Evolutionary conservation across 2,329 filamentous ascomycete genomes (phyloP), one percentile per base, ranked within the genome.

Genomic region (Fusarium sublunatum): DNA sequence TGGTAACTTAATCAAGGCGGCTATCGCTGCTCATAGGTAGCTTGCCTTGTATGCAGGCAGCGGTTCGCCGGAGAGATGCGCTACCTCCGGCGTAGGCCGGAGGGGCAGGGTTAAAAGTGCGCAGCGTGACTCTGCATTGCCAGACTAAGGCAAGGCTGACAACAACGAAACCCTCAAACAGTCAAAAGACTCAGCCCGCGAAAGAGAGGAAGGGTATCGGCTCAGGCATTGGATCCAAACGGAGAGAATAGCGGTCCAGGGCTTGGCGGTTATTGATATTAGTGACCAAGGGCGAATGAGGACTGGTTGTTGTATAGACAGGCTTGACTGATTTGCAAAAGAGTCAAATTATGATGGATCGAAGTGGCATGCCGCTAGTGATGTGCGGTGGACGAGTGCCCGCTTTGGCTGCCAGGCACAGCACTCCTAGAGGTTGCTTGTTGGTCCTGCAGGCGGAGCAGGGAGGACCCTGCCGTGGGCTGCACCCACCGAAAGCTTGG

Each of bases 271-370:
- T 24, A 24, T 44, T 19, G 42, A 52, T 29, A 39, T 50, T 38
- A 47, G 31, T 29, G 32, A 46, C 39, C 24, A 24, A 53, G 42
- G 43, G 26, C 6, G 25, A 45, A 49, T 34, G 31, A 34, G 12
- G 31, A 13, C 11, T 13, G 12, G 13, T 13, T 34, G 6, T 5
- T 12, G 31, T 6, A 13, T 12, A 13, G 31, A 13, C 12, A 13
- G 40, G 35, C 47, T 53, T 44, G 22, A 26, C 35, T 40, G 32
- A 24, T 31, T 25, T 13, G 24, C 36, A 38, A 26, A n/a, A 41
- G 48, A 51, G 55, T 40, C 56, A 61, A 62, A 64, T 65, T 64
- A 41, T 61, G 56, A 64, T 65, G 61, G 56, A 61, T 61, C 61
- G 47, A 61, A 43, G 52, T 41, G 38, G 48, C 57, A 65, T 42